Conservation (phyloP, 306 rosid genomes). For the Fragaria iinumae region DNA sequence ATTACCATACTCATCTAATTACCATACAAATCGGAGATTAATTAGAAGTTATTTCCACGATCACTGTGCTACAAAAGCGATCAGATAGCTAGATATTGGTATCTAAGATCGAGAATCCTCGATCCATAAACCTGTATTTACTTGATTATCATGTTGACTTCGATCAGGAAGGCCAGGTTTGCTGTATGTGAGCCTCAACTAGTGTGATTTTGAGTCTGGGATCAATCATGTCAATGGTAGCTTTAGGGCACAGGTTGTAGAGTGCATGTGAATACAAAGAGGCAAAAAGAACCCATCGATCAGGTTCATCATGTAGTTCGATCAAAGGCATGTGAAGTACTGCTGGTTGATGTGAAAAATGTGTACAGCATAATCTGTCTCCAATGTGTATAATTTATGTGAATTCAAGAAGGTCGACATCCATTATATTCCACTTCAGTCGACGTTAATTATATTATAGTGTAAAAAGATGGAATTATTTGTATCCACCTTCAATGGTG, state of each 20-base stretch:
- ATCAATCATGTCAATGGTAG: not conserved
- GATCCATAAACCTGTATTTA: not conserved
- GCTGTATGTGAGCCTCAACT: not conserved
- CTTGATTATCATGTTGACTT: not conserved
- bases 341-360: not conserved
- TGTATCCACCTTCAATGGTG: slow-evolving; percentile 46
- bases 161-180: not conserved
- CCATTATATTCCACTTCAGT: slow-evolving; percentile 22
- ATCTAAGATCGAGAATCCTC: not conserved
- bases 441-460: not conserved
- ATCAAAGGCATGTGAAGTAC: not conserved
- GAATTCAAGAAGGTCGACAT: slow-evolving; percentile 14
- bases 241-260: not conserved
- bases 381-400: not conserved
- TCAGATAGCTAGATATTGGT: too few relatives aligned
- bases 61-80: too few relatives aligned
- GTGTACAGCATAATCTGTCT: not conserved
- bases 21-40: not conserved
- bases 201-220: not conserved
- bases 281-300: not conserved
- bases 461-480: slow-evolving; percentile 22
- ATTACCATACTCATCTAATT: not conserved
- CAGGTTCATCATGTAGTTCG: not conserved
- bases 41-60: too few relatives aligned
- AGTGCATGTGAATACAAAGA: not conserved